Percentiles rank a stretch among this genome's conserved stretches.
These are phyloP conservation scores for Leccinum fuscescens DNA, from an alignment of 1,284 basidiomycete species.

Conservation along the genomic window DNA sequence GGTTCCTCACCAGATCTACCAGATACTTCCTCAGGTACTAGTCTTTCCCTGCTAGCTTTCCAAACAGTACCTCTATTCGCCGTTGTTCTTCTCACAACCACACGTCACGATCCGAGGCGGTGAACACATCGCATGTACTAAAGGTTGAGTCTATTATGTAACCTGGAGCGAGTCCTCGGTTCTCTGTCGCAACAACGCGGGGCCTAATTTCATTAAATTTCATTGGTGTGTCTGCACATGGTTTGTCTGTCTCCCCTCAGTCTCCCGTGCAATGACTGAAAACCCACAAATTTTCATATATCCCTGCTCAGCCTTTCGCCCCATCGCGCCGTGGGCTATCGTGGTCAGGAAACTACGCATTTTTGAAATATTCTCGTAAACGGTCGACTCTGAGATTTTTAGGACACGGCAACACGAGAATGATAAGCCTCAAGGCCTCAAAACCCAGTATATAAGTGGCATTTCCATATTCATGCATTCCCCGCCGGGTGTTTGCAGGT, in stretches of 20 bases:
- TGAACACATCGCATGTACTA: background rate
- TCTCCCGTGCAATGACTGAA: background rate
- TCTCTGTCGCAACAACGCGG: background rate
- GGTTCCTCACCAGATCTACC: no score
- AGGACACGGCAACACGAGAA: slow-evolving; percentile 4
- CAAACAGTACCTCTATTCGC: background rate
- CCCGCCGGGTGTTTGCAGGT: background rate
- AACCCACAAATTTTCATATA: background rate
- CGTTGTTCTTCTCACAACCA: background rate
- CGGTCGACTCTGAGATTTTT: background rate
- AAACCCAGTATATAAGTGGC: background rate
- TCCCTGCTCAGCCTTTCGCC: background rate
- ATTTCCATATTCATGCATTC: slow-evolving; percentile 10
- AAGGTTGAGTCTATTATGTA: background rate
- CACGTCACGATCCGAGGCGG: background rate
- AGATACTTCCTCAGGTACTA: no score
- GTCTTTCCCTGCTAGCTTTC: no score
- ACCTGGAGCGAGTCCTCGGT: background rate
- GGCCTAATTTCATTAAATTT: no score
- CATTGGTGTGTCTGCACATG: background rate
- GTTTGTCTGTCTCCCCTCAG: background rate
- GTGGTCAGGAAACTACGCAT: background rate
- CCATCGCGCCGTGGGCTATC: background rate
- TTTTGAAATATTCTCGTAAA: background rate
- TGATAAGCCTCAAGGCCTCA: background rate